Percentiles rank a stretch among this genome's conserved stretches.
phyloP scores from a whole-genome alignment of 306 rosid genomes.

The Quillaja saponaria region DNA sequence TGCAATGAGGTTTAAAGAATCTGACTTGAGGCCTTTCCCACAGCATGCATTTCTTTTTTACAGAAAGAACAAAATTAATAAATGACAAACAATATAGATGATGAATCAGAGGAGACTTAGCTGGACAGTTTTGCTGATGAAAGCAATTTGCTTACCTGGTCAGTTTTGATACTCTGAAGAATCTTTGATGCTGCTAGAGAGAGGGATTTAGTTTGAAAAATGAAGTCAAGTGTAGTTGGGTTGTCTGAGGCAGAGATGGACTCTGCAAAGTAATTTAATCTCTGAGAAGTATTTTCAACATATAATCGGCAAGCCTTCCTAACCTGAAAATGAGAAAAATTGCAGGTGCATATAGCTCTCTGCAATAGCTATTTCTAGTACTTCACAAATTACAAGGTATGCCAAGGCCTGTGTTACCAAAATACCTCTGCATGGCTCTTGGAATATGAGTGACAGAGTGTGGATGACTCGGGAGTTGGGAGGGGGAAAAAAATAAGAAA shows the following conservation, averaged over 20 bases:
- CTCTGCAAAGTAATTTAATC: conserved; percentile 47
- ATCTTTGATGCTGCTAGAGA: conserved; percentile 52
- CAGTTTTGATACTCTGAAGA: conserved; percentile 38
- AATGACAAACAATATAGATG: conserved; percentile 4
- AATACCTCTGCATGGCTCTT: too few species aligned
- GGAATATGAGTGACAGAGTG: not conserved
- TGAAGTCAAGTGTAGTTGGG: conserved; percentile 32
- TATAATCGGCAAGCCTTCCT: conserved; percentile 45
- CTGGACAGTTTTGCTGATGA: conserved; percentile 6
- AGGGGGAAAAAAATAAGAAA: not conserved
- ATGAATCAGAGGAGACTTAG: not conserved
- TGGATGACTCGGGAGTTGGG: not conserved
- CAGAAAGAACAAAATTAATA: conserved; percentile 2
- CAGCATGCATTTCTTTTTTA: conserved; percentile 56
- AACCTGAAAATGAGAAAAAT: conserved; percentile 36
- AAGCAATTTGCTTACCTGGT: conserved; percentile 45
- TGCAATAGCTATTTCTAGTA: too few species aligned
- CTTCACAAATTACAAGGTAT: too few species aligned
- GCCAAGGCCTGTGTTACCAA: too few species aligned
- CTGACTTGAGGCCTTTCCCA: conserved; percentile 63
- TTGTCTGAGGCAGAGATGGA: conserved; percentile 44
- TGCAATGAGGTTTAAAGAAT: conserved; percentile 28
- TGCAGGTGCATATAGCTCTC: not conserved
- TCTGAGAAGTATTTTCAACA: conserved; percentile 50
- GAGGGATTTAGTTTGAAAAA: conserved; percentile 49